Evolutionary conservation across 2,329 filamentous ascomycete genomes (phyloP).

Genomic region (Talaromyces sp.): DNA sequence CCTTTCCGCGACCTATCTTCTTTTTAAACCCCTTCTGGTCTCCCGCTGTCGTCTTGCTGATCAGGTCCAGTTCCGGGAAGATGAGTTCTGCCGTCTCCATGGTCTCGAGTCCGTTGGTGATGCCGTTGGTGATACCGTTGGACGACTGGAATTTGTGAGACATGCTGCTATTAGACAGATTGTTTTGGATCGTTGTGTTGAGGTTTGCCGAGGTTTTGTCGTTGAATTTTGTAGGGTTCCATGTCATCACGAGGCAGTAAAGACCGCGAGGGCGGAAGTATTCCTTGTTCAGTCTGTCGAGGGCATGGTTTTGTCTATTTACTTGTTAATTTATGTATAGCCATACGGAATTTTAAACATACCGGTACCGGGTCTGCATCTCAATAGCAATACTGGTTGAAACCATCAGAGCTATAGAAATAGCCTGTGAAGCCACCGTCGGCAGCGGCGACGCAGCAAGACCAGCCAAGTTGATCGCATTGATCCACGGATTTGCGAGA

Average conservation of each 20-base stretch:
- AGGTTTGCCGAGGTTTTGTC: background rate
- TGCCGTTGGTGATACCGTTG: conserved; percentile 35
- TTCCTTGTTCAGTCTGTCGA: conserved; percentile 52
- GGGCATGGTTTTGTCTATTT: conserved; percentile 46
- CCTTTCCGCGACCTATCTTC: conserved; percentile 1
- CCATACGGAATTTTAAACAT: background rate
- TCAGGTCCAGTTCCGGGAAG: conserved; percentile 41
- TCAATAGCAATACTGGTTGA: conserved; percentile 4
- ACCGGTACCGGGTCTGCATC: conserved; percentile 17
- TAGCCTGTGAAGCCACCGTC: background rate
- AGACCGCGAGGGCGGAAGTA: conserved; percentile 56
- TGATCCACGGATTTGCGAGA: conserved; percentile 9
- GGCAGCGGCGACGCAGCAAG: conserved; percentile 1
- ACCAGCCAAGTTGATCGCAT: conserved; percentile 9
- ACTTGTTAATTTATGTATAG: background rate
- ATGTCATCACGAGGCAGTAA: conserved; percentile 52
- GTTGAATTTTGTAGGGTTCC: conserved; percentile 12
- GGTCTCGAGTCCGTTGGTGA: conserved; percentile 26
- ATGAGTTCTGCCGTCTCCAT: conserved; percentile 46
- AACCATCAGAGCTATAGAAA: conserved; percentile 8
- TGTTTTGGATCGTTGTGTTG: background rate
- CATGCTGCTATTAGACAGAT: background rate
- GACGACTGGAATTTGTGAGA: conserved; percentile 26
- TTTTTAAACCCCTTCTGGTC: conserved; percentile 14
- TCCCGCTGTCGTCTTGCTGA: conserved; percentile 6